Conservation (phyloP, 2,329 filamentous ascomycete genomes). For the Fonsecaea pedrosoi region DNA sequence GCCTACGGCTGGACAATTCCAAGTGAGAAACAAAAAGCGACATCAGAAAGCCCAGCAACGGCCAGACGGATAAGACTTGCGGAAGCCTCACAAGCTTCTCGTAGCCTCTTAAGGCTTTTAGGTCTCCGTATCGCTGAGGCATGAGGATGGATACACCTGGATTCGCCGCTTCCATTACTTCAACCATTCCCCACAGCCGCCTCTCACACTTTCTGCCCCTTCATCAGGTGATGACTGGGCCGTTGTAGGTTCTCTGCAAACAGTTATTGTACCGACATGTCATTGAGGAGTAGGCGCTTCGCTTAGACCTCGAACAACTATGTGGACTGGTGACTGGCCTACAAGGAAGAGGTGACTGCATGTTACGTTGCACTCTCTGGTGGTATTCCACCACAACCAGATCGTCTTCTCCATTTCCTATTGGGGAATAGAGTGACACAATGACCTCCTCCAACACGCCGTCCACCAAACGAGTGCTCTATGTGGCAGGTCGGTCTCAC, state of each 20-base stretch:
- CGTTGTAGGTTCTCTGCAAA: background rate
- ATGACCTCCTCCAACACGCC: background rate
- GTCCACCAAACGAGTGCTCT: background rate
- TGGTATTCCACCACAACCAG: background rate
- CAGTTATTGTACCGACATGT: background rate
- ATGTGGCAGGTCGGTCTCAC: background rate
- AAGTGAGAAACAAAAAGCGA: background rate
- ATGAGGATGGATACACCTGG: background rate
- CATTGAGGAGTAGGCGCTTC: background rate
- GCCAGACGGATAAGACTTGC: too few relatives aligned
- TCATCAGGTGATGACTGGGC: background rate
- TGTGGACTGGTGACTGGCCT: background rate
- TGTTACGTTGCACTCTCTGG: slow-evolving; percentile 15
- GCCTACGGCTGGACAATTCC: background rate
- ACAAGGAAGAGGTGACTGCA: slow-evolving; percentile 10
- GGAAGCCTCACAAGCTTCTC: too few relatives aligned
- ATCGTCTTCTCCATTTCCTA: background rate
- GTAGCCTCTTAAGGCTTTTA: too few relatives aligned
- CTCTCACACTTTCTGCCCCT: background rate
- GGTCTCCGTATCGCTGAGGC: too few relatives aligned
- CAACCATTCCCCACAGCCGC: too few relatives aligned
- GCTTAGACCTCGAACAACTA: slow-evolving; percentile 6
- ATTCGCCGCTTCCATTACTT: background rate
- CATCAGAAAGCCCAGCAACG: too few relatives aligned
- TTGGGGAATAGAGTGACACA: background rate